phyloP scores from a whole-genome alignment of 345 rosid species.

The Boechera stricta region DNA sequence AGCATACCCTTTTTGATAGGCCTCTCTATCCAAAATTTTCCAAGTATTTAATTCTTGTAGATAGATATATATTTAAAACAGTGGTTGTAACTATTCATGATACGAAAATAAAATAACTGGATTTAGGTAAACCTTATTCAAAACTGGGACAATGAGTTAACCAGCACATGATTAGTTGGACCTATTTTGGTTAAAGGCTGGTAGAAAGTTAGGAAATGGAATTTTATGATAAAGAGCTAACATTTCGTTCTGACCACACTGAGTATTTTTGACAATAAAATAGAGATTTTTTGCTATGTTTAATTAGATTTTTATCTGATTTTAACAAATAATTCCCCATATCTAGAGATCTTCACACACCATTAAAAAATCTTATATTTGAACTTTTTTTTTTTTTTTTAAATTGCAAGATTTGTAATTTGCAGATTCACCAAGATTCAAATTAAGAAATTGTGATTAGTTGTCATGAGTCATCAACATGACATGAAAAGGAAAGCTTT shows the following conservation, averaged over 20 bases:
- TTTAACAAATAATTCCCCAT: background rate
- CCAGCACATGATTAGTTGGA: background rate
- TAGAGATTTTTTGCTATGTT: background rate
- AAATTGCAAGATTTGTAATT: constrained; percentile 16
- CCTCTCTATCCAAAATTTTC: background rate
- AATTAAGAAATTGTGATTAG: constrained; percentile 40
- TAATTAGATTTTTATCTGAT: background rate
- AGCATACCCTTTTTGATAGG: background rate
- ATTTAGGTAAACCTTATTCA: background rate
- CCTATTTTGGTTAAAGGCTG: background rate
- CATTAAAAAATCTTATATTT: background rate
- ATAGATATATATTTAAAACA: background rate
- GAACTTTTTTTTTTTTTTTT: background rate
- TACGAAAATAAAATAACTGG: constrained; percentile 1
- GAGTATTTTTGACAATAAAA: background rate
- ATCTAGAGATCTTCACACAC: constrained; percentile 3
- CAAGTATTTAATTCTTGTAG: background rate
- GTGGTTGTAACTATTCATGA: background rate
- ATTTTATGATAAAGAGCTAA: background rate
- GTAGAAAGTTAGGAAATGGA: background rate
- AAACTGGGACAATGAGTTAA: background rate
- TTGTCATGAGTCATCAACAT: constrained; percentile 41
- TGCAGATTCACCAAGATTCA: constrained; percentile 12
- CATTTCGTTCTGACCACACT: constrained; percentile 1
- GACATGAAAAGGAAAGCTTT: constrained; percentile 29